phyloP scores from a whole-genome alignment of 768 basidiomycete species.

The Leccinum fibrillosum region DNA sequence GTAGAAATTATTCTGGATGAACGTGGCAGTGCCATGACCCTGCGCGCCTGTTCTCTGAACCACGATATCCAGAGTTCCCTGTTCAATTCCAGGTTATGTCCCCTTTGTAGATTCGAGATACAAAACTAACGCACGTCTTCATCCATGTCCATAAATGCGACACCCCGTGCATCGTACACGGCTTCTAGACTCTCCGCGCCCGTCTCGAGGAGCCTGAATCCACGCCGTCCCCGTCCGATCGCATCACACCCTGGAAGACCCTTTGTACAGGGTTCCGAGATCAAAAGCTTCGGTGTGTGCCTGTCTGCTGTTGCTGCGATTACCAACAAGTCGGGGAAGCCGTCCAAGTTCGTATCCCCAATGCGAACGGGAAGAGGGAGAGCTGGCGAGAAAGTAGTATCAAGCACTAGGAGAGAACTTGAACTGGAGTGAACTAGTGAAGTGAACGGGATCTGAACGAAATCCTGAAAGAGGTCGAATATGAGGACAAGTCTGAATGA shows the following conservation, averaged over 20 bases:
- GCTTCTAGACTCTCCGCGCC: slow-evolving; percentile 60
- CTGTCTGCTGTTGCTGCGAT: slow-evolving; percentile 45
- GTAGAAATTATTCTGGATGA: slow-evolving; percentile 97
- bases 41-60: slow-evolving; percentile 78
- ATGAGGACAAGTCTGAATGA: background rate
- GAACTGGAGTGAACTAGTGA: slow-evolving; percentile 49
- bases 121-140: slow-evolving; percentile 71
- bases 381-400: slow-evolving; percentile 60
- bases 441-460: slow-evolving; percentile 62
- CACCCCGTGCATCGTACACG: slow-evolving; percentile 75
- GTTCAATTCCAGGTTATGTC: background rate
- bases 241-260: slow-evolving; percentile 57
- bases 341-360: slow-evolving; percentile 91
- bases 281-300: slow-evolving; percentile 57
- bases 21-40: slow-evolving; percentile 60
- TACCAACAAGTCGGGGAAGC: slow-evolving; percentile 84
- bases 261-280: slow-evolving; percentile 58
- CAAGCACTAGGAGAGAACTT: slow-evolving; percentile 64
- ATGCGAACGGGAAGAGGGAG: slow-evolving; percentile 77
- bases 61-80: slow-evolving; percentile 93
- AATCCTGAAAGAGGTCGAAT: slow-evolving; percentile 41
- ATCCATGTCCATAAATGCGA: slow-evolving; percentile 87
- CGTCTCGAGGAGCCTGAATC: slow-evolving; percentile 55
- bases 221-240: slow-evolving; percentile 52
- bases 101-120: background rate